These are phyloP conservation scores for Trichoderma orchidacearum DNA, from an alignment of 495 filamentous ascomycete species.

Conservation along the genomic window DNA sequence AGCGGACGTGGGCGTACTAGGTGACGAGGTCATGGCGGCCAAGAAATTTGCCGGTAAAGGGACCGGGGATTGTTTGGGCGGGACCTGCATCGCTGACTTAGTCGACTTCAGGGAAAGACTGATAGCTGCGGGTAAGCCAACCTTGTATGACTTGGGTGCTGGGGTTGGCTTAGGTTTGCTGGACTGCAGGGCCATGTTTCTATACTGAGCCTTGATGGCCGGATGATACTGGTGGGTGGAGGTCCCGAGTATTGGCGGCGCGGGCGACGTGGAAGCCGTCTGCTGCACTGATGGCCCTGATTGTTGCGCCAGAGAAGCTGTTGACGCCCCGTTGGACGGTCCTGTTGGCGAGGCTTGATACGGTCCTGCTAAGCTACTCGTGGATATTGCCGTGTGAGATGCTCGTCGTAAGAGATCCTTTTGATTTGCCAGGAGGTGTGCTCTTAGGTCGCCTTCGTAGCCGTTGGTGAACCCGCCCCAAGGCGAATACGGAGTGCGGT, in stretches of 20 bases:
- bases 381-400: neutral
- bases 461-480: slow-evolving; percentile 42
- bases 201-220: neutral
- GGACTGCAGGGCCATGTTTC: neutral
- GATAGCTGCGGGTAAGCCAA: neutral
- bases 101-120: neutral
- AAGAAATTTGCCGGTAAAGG: slow-evolving; percentile 2
- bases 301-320: neutral
- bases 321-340: neutral
- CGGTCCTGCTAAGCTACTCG: neutral
- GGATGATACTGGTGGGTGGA: neutral
- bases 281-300: neutral
- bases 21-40: neutral
- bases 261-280: neutral
- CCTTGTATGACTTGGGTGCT: slow-evolving; percentile 1
- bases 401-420: neutral
- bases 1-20: neutral
- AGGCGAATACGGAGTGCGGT: slow-evolving; percentile 37
- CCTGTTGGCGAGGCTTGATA: neutral
- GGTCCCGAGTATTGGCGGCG: neutral
- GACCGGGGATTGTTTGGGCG: slow-evolving; percentile 2
- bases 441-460: slow-evolving; percentile 35
- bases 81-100: neutral
- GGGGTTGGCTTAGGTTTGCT: slow-evolving; percentile 1
- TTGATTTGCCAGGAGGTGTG: slow-evolving; percentile 20